Evolutionary conservation across 805 yeast species (phyloP), one percentile per base, ranked within the genome.

Genomic region (Cyberlindnera meyerae): DNA sequence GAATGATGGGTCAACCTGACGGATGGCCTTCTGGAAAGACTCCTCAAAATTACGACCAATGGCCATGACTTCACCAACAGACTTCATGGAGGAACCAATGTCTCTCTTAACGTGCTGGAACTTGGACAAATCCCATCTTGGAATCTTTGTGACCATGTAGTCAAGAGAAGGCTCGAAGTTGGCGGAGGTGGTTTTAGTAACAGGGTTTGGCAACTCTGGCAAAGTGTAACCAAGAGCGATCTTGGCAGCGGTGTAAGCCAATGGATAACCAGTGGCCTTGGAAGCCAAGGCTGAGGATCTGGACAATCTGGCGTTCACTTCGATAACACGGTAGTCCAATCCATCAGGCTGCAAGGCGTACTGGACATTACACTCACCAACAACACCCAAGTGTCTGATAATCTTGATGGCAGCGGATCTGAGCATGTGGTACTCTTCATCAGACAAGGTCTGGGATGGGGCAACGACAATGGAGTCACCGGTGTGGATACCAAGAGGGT

Each of bases 391-490:
- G 60, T 90, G 98, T 65, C 97, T 86, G 55, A 90, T 90, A 57
- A 90, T 87, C 67, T 93, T 93, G 63, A 93, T 87, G 39, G 98
- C 98, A 39, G 98, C 95, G 33, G 94, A 73, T 70, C 98, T 82
- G 55, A 90, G 78, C 98, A 90, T 93, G 68, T 90, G 95, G 67
- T 86, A 90, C 60, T 90, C 98, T 62, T 89, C 95, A 64, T 90
- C 98, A 26, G 96, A 83, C 54, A 90, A 70, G 27, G 98, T 90
- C 67, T 90, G 98, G 29, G 97, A 88, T 33, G 98, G 98, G 37
- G 98, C 98, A 57, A 93, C 96, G 33, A 90, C 98, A 54, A 90
- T 93, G 28, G 98, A 93, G 63, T 90, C 98, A 70, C 98, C 98
- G 39, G 98, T 90, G 68, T 90, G 98, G 55, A 90, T 83, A 52